Conservation (phyloP, 352 stramenopile genomes). For the Thraustochytrium striatum region DNA sequence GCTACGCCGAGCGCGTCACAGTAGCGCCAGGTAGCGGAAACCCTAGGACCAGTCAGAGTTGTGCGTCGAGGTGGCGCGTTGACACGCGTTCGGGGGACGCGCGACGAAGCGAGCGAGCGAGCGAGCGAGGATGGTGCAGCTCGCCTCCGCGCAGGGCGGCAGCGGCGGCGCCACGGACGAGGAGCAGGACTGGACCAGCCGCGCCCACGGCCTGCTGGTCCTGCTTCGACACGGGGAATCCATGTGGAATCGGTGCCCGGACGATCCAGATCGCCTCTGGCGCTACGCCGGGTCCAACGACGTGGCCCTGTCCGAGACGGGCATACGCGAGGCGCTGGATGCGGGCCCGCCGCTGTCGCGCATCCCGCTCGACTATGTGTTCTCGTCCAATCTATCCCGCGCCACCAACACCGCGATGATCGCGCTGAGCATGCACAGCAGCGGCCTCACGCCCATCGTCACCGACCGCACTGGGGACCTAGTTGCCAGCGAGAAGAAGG, state of each 20-base stretch:
- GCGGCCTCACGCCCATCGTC: conserved; percentile 23
- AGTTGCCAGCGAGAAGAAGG: not conserved
- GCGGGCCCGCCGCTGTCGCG: not conserved
- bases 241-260: conserved; percentile 39
- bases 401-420: conserved; percentile 44
- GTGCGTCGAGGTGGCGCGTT: no score
- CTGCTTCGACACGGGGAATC: conserved; percentile 33
- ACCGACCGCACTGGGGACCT: conserved; percentile 10
- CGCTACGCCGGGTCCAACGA: conserved; percentile 45
- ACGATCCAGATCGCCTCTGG: conserved; percentile 28
- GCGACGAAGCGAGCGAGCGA: no score
- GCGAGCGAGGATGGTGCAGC: no score
- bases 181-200: not conserved
- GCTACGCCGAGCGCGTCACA: no score
- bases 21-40: no score
- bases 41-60: no score
- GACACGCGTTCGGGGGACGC: no score
- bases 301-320: conserved; percentile 31
- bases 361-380: conserved; percentile 28
- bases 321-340: conserved; percentile 39
- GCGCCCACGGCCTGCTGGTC: conserved; percentile 20
- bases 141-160: no score
- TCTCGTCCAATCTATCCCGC: not conserved
- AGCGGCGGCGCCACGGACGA: not conserved
- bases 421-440: conserved; percentile 14